Evolutionary conservation across 441 rosid species (phyloP).

Genomic region (Populus hybrid): DNA sequence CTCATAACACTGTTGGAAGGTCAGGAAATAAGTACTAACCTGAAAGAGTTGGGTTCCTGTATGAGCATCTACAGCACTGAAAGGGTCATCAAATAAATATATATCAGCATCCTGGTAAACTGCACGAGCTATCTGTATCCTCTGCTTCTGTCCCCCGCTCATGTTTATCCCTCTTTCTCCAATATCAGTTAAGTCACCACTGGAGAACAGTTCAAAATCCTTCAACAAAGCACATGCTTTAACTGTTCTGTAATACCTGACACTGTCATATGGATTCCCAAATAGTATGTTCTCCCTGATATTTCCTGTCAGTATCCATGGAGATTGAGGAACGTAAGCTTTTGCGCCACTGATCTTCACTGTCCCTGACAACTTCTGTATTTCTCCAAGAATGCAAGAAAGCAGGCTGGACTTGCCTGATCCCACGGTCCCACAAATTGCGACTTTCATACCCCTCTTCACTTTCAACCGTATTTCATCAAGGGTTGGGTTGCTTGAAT

Average conservation of each 20-base stretch:
- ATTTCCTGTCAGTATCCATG: conserved; percentile 91
- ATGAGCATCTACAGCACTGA: conserved; percentile 99
- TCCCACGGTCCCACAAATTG: conserved; percentile 95
- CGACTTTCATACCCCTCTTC: conserved; percentile 89
- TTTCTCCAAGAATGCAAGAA: conserved; percentile 83
- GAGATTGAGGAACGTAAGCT: conserved; percentile 94
- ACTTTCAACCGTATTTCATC: conserved; percentile 61
- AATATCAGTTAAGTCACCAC: conserved; percentile 86
- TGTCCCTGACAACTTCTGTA: conserved; percentile 67
- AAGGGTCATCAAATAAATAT: conserved; percentile 93
- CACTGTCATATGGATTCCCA: conserved; percentile 56
- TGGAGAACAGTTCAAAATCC: conserved; percentile 82
- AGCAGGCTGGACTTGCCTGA: conserved; percentile 95
- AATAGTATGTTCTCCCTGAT: conserved; percentile 87
- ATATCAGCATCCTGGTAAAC: conserved; percentile 94
- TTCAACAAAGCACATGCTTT: conserved; percentile 79
- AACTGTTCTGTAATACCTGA: conserved; percentile 60
- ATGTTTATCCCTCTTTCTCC: conserved; percentile 98
- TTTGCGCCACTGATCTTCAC: conserved; percentile 78
- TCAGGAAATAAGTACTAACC: conserved; percentile 29
- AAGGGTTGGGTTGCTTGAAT: conserved; percentile 53
- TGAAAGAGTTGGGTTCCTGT: conserved; percentile 91
- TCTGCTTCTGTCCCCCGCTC: conserved; percentile 99
- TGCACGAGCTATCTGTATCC: conserved; percentile 97
- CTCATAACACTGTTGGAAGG: neutral